These are phyloP conservation scores for Coemansia sp. DNA, from an alignment of 192 early-diverging fungal species.

Conservation along the genomic window DNA sequence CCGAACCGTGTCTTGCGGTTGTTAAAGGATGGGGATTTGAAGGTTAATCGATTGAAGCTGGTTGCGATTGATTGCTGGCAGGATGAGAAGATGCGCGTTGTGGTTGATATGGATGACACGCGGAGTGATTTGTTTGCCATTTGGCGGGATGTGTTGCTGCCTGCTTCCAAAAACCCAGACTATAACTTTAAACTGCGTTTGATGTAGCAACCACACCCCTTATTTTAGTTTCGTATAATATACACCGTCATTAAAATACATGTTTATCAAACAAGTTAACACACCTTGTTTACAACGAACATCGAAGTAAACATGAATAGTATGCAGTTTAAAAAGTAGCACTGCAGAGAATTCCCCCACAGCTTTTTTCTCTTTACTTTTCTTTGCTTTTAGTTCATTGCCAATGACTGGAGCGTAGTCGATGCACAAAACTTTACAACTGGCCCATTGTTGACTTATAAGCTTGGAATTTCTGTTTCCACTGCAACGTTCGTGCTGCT, in stretches of 20 bases:
- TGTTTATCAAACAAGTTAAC: neutral
- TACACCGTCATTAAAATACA: no score
- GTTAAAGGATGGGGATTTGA: slow-evolving; percentile 28
- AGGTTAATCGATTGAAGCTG: slow-evolving; percentile 34
- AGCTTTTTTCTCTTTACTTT: no score
- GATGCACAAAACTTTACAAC: no score
- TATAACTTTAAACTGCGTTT: slow-evolving; percentile 40
- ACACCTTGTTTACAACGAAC: neutral
- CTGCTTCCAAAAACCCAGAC: slow-evolving; percentile 38
- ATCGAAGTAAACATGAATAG: no score
- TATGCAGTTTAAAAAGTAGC: no score
- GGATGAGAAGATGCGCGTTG: slow-evolving; percentile 52
- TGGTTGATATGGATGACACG: slow-evolving; percentile 53
- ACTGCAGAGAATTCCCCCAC: no score
- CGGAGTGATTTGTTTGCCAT: slow-evolving; percentile 44
- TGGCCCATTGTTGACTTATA: no score
- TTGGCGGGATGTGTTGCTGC: slow-evolving; percentile 45
- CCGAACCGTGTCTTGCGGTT: slow-evolving; percentile 48
- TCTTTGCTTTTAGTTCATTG: no score
- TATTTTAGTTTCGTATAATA: no score
- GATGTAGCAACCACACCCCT: neutral
- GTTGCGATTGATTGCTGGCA: slow-evolving; percentile 52
- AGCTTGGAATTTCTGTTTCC: no score
- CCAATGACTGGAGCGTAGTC: no score
- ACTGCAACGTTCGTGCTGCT: no score